Conservation (phyloP, 768 basidiomycete genomes). For the Tricholoma sp. region DNA sequence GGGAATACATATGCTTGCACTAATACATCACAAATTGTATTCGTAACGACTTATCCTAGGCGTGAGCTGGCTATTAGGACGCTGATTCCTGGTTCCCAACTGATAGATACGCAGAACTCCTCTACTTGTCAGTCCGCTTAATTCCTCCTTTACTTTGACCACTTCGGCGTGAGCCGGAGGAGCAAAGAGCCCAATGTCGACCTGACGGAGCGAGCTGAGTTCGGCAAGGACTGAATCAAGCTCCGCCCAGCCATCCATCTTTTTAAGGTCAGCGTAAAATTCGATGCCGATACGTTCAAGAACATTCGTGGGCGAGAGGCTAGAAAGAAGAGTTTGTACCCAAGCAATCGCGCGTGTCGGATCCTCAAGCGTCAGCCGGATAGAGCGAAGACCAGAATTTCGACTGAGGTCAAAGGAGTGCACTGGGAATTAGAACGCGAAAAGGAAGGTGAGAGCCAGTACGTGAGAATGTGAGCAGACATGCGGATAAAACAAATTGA, state of each 20-base stretch:
- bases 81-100: constrained; percentile 35
- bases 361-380: constrained; percentile 38
- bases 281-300: constrained; percentile 33
- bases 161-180: constrained; percentile 28
- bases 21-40: constrained; percentile 2
- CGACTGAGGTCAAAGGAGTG: constrained; percentile 30
- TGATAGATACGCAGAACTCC: constrained; percentile 34
- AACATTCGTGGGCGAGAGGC: constrained; percentile 16
- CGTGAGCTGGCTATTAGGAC: constrained; percentile 30
- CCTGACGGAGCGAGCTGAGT: constrained; percentile 23
- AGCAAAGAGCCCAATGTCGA: constrained; percentile 39
- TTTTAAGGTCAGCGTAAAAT: constrained; percentile 36
- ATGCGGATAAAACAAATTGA: neutral
- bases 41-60: constrained; percentile 33
- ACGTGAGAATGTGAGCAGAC: neutral
- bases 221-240: constrained; percentile 31
- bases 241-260: constrained; percentile 27
- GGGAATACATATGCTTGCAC: neutral
- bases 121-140: constrained; percentile 22
- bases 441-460: neutral
- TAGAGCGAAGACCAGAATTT: constrained; percentile 30
- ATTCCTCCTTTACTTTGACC: constrained; percentile 24
- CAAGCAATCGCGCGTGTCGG: constrained; percentile 31
- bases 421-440: constrained; percentile 19
- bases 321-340: constrained; percentile 29